Percentiles rank a stretch among this genome's conserved stretches.
phyloP scores from a whole-genome alignment of 169 alveolate genomes.

The Plasmodium gaboni region DNA sequence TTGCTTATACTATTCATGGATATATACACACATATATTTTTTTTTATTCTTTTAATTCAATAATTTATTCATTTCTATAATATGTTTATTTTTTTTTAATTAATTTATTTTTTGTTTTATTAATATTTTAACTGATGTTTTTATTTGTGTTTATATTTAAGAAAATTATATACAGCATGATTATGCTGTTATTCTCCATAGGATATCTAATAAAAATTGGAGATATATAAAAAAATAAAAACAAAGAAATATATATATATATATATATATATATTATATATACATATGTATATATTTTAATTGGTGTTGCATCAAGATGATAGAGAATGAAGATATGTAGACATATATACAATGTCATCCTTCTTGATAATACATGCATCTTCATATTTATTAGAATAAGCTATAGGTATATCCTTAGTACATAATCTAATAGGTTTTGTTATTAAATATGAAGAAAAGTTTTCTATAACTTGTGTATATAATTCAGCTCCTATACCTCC shows the following conservation, averaged over 20 bases:
- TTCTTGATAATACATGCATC: constrained; percentile 81
- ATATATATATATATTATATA: background rate
- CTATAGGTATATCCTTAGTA: constrained; percentile 84
- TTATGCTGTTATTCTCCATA: no score
- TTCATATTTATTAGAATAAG: constrained; percentile 77
- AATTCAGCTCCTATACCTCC: constrained; percentile 93
- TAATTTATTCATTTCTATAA: no score
- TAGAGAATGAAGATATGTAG: constrained; percentile 82
- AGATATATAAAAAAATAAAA: no score
- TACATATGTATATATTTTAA: background rate
- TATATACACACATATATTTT: no score
- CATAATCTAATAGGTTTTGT: constrained; percentile 79
- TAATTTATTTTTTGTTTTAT: no score
- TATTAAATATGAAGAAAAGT: constrained; percentile 77
- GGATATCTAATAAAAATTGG: no score
- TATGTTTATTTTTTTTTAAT: no score
- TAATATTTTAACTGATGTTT: no score
- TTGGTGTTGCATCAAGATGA: background rate
- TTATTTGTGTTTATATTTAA: no score
- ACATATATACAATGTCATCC: constrained; percentile 80
- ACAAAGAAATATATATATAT: background rate
- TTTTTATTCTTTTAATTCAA: no score
- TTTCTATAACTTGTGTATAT: constrained; percentile 82
- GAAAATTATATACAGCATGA: no score
- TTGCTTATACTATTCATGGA: no score